Evolutionary conservation across 2,329 filamentous ascomycete species (phyloP), one percentile per base, ranked within the genome.

Genomic region (Neocatenulostroma microsporum): DNA sequence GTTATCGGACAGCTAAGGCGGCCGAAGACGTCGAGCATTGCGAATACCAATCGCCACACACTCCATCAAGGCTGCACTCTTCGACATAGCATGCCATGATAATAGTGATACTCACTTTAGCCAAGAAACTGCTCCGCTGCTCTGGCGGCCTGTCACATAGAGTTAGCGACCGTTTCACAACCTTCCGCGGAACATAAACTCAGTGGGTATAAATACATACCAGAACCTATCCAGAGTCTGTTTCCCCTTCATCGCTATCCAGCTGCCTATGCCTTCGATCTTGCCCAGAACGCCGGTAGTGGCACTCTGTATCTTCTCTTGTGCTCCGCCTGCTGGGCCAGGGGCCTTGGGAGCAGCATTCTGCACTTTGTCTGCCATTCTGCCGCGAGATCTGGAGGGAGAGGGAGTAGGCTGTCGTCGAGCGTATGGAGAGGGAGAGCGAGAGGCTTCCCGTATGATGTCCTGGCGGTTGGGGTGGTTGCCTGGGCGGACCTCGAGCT

Each of bases 141-240:
- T 74, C 64, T 0, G 80, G 78, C 29, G 76, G 72, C 28, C 85
- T n/a, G n/a, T n/a, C n/a, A n/a, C n/a, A n/a, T n/a, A n/a, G n/a
- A n/a, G n/a, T n/a, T n/a, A n/a, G n/a, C n/a, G n/a, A n/a, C n/a
- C n/a, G n/a, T n/a, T n/a, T n/a, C n/a, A n/a, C n/a, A n/a, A n/a
- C n/a, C n/a, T n/a, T n/a, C n/a, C n/a, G n/a, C n/a, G n/a, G n/a
- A n/a, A n/a, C n/a, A n/a, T n/a, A n/a, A n/a, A n/a, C n/a, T n/a
- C n/a, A n/a, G n/a, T n/a, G n/a, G n/a, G n/a, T n/a, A n/a, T n/a
- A n/a, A n/a, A n/a, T n/a, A n/a, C n/a, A n/a, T n/a, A n/a, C n/a
- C n/a, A 18, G 14, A 37, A 9, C 9, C 26, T 17, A 15, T 37
- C 34, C 7, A 37, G 19, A 7, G 30, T 17, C 10, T 5, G 5